Evolutionary conservation across 2,329 filamentous ascomycete genomes (phyloP), one percentile per base, ranked within the genome.

Genomic region (Beauveria bassiana): DNA sequence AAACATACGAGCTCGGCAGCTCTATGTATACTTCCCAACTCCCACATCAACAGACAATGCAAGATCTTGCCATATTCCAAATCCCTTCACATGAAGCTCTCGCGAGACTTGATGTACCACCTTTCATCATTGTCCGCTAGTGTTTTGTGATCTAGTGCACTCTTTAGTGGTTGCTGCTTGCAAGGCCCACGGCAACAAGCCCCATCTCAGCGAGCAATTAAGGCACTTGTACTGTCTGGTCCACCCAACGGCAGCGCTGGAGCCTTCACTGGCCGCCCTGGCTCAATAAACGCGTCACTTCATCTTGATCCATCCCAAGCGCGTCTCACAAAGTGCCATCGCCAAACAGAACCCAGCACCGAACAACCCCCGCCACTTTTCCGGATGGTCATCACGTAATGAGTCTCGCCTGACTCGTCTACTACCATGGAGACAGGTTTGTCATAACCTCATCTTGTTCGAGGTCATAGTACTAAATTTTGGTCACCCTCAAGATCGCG

Each of bases 91-190:
- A 20, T 42, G 31, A 50, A 58, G 55, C 45, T 42, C 31, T 58
- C 31, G 55, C 46, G 45, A 58, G 49, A 42, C 43, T 18, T 40
- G 14, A 8, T 50, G 50, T 45, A 42, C 55, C 22, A 50, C 34
- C 7, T 24, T 16, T 10, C 9, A 16, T 31, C 18, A 49, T 20
- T 8, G n/a, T 50, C 14, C 7, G 16, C 31, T 28, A 45, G 55
- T 42, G 55, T 50, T 58, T 58, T 49, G 55, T 58, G 55, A 58
- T 40, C 28, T 50, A 49, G 45, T 49, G 45, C 55, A 58, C 55
- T 3, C 2, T 58, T 42, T 28, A 28, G n/a, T 40, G 55, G 55
- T 42, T 50, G 45, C 45, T 16, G 7, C 43, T 28, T 31, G 54
- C 18, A 6, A 46, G 42, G 14, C 26, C 42, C 54, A 24, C 42